These are phyloP conservation scores for Russula brevipes DNA, from an alignment of 768 basidiomycete species.

Conservation along the genomic window DNA sequence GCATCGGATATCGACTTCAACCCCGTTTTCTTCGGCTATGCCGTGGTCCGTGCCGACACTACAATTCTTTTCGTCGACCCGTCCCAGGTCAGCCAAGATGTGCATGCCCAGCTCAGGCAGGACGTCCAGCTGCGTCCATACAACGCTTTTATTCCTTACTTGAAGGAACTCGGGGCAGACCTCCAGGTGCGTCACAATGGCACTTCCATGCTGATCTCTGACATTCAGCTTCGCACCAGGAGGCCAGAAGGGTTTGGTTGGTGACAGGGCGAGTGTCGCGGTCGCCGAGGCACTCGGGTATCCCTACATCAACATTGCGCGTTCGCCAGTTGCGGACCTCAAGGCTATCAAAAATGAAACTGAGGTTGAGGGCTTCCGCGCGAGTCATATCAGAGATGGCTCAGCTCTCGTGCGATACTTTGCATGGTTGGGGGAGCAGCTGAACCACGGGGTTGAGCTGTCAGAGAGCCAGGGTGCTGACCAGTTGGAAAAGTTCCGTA, in stretches of 20 bases:
- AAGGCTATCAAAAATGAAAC: slow-evolving; percentile 76
- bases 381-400: slow-evolving; percentile 85
- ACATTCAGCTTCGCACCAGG: neutral
- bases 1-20: slow-evolving; percentile 92
- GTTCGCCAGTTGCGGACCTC: slow-evolving; percentile 72
- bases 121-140: slow-evolving; percentile 70
- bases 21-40: slow-evolving; percentile 90
- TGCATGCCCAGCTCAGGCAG: slow-evolving; percentile 49
- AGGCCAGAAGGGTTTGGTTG: slow-evolving; percentile 66
- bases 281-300: slow-evolving; percentile 75
- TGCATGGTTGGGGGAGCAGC: slow-evolving; percentile 86
- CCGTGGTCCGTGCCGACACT: slow-evolving; percentile 56
- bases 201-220: neutral
- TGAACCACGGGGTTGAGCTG: slow-evolving; percentile 54
- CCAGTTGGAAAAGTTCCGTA: slow-evolving; percentile 72
- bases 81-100: slow-evolving; percentile 42
- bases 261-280: slow-evolving; percentile 74
- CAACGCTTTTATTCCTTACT: slow-evolving; percentile 55
- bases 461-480: slow-evolving; percentile 79
- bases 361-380: slow-evolving; percentile 87
- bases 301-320: slow-evolving; percentile 55
- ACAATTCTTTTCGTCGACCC: slow-evolving; percentile 67
- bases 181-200: slow-evolving; percentile 21
- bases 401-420: slow-evolving; percentile 86
- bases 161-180: slow-evolving; percentile 45